phyloP scores from a whole-genome alignment of 495 filamentous ascomycete genomes.

The Chaetomium cochliodes region DNA sequence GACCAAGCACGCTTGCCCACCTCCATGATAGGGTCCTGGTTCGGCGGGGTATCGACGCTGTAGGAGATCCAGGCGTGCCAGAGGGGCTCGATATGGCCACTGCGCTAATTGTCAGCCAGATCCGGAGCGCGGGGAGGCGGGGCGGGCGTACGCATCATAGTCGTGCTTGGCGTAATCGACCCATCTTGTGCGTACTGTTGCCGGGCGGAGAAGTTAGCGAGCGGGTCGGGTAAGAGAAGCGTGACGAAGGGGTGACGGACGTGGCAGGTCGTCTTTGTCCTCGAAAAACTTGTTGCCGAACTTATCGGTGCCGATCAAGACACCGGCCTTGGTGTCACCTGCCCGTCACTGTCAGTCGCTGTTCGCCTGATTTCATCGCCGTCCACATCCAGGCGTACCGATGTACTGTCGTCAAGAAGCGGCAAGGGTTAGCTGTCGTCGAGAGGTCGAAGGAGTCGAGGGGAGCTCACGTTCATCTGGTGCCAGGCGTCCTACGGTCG shows the following conservation, averaged over 20 bases:
- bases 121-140: not conserved
- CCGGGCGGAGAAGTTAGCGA: conserved; percentile 11
- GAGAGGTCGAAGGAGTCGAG: conserved; percentile 6
- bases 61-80: conserved; percentile 99
- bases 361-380: too few relatives aligned
- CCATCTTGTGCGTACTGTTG: conserved; percentile 90
- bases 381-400: conserved; percentile 44
- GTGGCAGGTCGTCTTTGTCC: conserved; percentile 90
- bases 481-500: conserved; percentile 72
- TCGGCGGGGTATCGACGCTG: conserved; percentile 82
- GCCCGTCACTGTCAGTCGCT: conserved; percentile 39
- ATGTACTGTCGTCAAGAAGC: conserved; percentile 56
- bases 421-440: conserved; percentile 28
- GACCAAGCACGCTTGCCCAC: conserved; percentile 74
- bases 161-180: conserved; percentile 90
- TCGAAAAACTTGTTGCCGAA: conserved; percentile 98
- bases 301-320: conserved; percentile 77
- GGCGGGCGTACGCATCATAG: conserved; percentile 68
- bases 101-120: conserved; percentile 33
- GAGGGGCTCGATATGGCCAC: conserved; percentile 86
- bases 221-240: not conserved
- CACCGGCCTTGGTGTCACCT: conserved; percentile 97
- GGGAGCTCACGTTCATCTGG: conserved; percentile 80
- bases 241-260: conserved; percentile 51
- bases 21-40: conserved; percentile 63